Base-by-base conservation (phyloP, 2,329 filamentous ascomycete species). In the Metarhizium sp. region DNA sequence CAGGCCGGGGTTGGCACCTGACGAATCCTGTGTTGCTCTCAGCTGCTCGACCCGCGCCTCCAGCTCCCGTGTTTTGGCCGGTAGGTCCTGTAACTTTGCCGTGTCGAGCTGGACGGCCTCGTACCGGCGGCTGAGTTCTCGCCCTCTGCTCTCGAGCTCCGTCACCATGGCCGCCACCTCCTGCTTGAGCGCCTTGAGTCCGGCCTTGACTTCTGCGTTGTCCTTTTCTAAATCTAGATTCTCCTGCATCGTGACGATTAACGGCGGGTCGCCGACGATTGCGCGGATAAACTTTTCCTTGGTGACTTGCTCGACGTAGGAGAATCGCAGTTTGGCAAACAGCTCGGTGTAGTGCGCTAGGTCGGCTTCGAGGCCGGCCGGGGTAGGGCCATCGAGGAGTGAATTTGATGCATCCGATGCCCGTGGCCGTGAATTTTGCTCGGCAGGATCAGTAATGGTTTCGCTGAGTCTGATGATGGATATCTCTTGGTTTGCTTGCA, bases 251-350 rank as follows among this genome's bases (percentile, higher is more conserved):
- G 86, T 86, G 56, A 95, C 88, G 49, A 97, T 87, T 16, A 92
- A 78, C 0, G 92, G 94, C 51, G 92, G 90, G 59, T 96, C 89
- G 59, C 90, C 90, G 16, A 95, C 90, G 63, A 97, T 95, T 60
- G 89, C 86, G 62, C 91, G 89, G 54, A 99, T 86, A 71, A 96
- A 97, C 66, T 96, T 95, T 70, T 99, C 94, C 73, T 97, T 99
- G 48, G 92, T 97, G 59, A 97, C 91, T 76, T 97, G 94, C 73
- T 99, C 94, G 63, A 96, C 88, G 72, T 97, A 97, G 60, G 89
- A 95, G 76, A 97, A 97, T 63, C 92, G 90, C 43, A 97, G 80
- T 74, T 99, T 97, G 46, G 90, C 87, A 72, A 97, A 99, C 20
- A 97, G 82, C 72, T 96, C 92, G 73, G 89, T 90, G 75, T 97